These are phyloP conservation scores for Erythrophleum fordii DNA, from an alignment of 306 rosid genomes.

Conservation along the genomic window DNA sequence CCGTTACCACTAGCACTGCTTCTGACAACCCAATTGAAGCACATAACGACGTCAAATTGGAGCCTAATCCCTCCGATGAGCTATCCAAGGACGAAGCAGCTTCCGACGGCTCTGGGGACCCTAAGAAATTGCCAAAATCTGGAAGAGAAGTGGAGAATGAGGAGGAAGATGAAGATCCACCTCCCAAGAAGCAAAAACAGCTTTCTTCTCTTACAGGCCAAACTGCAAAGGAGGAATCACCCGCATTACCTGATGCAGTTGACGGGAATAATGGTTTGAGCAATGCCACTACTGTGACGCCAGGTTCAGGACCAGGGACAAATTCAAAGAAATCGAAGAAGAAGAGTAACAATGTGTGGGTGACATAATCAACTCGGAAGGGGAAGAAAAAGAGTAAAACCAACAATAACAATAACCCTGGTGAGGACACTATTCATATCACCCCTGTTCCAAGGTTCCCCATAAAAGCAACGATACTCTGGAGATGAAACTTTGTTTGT, in stretches of 20 bases:
- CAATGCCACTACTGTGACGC: conserved; percentile 6
- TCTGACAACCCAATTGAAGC: conserved; percentile 56
- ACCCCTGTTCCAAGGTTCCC: conserved; percentile 88
- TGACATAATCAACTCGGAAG: conserved; percentile 80
- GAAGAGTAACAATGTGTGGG: conserved; percentile 91
- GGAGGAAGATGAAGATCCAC: conserved; percentile 77
- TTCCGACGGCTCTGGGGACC: conserved; percentile 51
- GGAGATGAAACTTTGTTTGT: conserved; percentile 75
- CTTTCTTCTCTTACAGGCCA: conserved; percentile 67
- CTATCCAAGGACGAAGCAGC: conserved; percentile 62
- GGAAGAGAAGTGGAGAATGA: conserved; percentile 47
- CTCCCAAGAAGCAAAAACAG: conserved; percentile 83
- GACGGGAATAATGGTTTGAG: conserved; percentile 37
- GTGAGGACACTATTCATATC: conserved; percentile 77
- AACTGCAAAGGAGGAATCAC: conserved; percentile 44
- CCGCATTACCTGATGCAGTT: conserved; percentile 33
- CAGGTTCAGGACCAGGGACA: conserved; percentile 39
- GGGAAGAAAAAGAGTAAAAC: conserved; percentile 85
- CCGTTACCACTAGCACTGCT: conserved; percentile 39
- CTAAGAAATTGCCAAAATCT: conserved; percentile 57
- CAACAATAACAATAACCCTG: conserved; percentile 53
- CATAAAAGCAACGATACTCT: conserved; percentile 75
- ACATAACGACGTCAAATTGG: conserved; percentile 54
- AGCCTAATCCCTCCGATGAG: conserved; percentile 73
- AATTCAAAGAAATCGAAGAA: conserved; percentile 85